These are phyloP conservation scores for Neurospora sublineolata DNA, from an alignment of 495 filamentous ascomycete species.

Conservation along the genomic window DNA sequence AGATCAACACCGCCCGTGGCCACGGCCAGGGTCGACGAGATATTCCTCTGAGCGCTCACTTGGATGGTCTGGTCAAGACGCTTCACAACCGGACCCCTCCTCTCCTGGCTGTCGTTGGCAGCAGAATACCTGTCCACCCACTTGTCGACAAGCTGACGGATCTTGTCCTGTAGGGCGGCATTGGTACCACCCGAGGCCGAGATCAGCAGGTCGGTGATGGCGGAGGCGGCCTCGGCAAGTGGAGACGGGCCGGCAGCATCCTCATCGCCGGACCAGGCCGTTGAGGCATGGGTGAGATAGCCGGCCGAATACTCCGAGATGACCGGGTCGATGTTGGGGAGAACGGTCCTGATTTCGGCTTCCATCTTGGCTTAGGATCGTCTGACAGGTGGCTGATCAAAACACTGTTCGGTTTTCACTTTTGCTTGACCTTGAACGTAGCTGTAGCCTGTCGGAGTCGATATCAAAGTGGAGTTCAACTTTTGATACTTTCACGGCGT, in stretches of 20 bases:
- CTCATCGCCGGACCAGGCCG: conserved; percentile 64
- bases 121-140: conserved; percentile 75
- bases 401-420: neutral
- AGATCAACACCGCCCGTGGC: conserved; percentile 77
- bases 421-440: neutral
- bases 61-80: conserved; percentile 92
- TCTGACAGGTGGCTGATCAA: neutral
- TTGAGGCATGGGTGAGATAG: conserved; percentile 86
- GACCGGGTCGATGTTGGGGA: conserved; percentile 82
- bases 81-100: conserved; percentile 63
- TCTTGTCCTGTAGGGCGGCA: conserved; percentile 58
- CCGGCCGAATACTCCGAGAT: conserved; percentile 89
- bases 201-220: conserved; percentile 73
- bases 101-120: conserved; percentile 45
- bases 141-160: conserved; percentile 77
- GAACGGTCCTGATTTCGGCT: conserved; percentile 71
- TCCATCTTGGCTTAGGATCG: conserved; percentile 51
- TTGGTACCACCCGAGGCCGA: conserved; percentile 75
- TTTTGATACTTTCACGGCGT: neutral
- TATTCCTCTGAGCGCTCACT: conserved; percentile 84
- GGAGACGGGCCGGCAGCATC: conserved; percentile 58
- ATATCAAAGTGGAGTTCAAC: neutral
- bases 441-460: neutral
- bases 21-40: conserved; percentile 88
- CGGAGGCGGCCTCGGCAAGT: conserved; percentile 69